phyloP scores from a whole-genome alignment of 2,329 filamentous ascomycete species.

The Stenocarpella maydis region DNA sequence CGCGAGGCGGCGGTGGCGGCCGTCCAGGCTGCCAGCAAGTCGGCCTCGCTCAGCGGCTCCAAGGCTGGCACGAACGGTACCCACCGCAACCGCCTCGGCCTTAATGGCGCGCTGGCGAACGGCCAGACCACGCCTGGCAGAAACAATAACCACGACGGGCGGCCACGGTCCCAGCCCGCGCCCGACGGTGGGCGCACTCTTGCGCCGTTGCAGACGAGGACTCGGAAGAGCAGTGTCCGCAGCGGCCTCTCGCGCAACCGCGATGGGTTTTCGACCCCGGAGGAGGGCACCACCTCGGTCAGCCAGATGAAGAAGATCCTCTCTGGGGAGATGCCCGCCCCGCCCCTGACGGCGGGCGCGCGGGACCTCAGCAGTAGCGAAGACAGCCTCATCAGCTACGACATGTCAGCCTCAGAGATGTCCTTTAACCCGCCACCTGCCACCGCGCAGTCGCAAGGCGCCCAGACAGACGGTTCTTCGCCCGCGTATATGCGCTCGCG shows the following conservation, averaged over 20 bases:
- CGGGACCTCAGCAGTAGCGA: conserved; percentile 59
- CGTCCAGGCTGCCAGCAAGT: conserved; percentile 73
- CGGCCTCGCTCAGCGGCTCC: conserved; percentile 80
- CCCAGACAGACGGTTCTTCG: conserved; percentile 42
- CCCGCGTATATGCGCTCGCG: conserved; percentile 35
- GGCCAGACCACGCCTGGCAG: conserved; percentile 54
- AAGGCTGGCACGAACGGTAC: conserved; percentile 68
- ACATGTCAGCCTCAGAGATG: conserved; percentile 71
- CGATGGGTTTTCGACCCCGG: conserved; percentile 46
- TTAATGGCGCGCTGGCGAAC: conserved; percentile 57
- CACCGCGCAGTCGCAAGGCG: conserved; percentile 44
- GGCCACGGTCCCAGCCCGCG: conserved; percentile 56
- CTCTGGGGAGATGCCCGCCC: conserved; percentile 55
- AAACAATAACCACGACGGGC: conserved; percentile 59
- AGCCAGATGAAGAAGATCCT: conserved; percentile 71
- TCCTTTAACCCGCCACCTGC: conserved; percentile 61
- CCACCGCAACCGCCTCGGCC: conserved; percentile 63
- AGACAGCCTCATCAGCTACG: conserved; percentile 77
- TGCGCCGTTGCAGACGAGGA: conserved; percentile 48
- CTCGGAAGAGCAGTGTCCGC: conserved; percentile 63
- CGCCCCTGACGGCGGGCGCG: conserved; percentile 52
- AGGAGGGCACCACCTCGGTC: conserved; percentile 60
- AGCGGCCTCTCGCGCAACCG: conserved; percentile 58
- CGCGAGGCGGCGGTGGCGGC: conserved; percentile 75
- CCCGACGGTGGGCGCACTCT: conserved; percentile 39